Evolutionary conservation across 164 flowering plant species (phyloP).

Genomic region (Sedum album): DNA sequence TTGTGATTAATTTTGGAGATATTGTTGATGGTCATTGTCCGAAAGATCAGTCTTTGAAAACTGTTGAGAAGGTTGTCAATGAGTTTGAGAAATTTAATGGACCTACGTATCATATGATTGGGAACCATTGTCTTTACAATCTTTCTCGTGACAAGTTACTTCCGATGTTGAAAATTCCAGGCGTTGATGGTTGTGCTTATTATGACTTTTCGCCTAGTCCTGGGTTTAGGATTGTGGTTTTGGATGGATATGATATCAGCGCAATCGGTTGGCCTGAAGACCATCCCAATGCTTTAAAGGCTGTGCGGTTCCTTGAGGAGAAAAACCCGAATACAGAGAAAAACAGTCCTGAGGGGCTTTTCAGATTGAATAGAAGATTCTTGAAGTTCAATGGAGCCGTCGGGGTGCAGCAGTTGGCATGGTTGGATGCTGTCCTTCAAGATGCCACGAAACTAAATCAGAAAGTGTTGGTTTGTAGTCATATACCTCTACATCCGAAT

Average conservation of each 20-base stretch:
- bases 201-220: conserved; percentile 81
- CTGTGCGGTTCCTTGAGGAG: conserved; percentile 41
- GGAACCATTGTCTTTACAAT: conserved; percentile 98
- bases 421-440: conserved; percentile 57
- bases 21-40: conserved; percentile 93
- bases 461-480: conserved; percentile 82
- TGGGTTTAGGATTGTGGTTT: conserved; percentile 68
- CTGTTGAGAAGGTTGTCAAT: conserved; percentile 44
- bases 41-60: conserved; percentile 48
- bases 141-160: conserved; percentile 68
- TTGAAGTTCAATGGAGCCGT: conserved; percentile 79
- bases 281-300: conserved; percentile 59
- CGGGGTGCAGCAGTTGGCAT: conserved; percentile 57
- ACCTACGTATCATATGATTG: conserved; percentile 76
- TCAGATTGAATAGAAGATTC: conserved; percentile 64
- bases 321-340: conserved; percentile 81
- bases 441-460: conserved; percentile 53
- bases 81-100: conserved; percentile 66
- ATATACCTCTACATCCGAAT: conserved; percentile 68
- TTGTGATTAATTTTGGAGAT: conserved; percentile 77
- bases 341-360: conserved; percentile 65
- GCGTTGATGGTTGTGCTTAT: conserved; percentile 42
- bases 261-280: conserved; percentile 84
- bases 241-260: conserved; percentile 89
- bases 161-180: conserved; percentile 53